A percentile compares a stretch with the other conserved stretches of the same genome.
Conservation (phyloP, 2,329 filamentous ascomycete species). For the Simplicillium sp. region DNA sequence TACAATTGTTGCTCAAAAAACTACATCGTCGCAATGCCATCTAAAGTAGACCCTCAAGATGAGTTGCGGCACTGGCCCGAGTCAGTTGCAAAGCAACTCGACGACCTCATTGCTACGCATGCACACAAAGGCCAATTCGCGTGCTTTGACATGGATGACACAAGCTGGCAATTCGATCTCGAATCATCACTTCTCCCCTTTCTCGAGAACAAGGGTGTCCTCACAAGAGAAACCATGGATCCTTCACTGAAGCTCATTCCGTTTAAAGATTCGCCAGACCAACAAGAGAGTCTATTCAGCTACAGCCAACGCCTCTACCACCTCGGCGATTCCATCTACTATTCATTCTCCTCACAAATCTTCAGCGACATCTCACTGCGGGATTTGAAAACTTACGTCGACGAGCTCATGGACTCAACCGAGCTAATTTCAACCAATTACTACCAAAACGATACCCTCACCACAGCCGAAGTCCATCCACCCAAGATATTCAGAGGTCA, state of each 20-base stretch:
- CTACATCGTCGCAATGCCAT: no score
- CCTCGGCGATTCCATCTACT: conserved; percentile 29
- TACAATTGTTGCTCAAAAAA: no score
- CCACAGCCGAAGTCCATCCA: conserved; percentile 17
- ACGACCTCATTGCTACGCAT: conserved; percentile 27
- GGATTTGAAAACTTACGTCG: conserved; percentile 34
- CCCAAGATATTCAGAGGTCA: conserved; percentile 29
- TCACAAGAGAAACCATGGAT: conserved; percentile 30
- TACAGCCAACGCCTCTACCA: conserved; percentile 34
- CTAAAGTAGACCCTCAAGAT: background rate
- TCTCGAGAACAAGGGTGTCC: conserved; percentile 29
- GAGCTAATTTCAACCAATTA: conserved; percentile 24
- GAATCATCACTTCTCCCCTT: conserved; percentile 33
- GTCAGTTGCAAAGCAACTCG: conserved; percentile 21
- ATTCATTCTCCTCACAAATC: conserved; percentile 31
- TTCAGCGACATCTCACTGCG: conserved; percentile 31
- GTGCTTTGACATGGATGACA: conserved; percentile 37
- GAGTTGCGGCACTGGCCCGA: conserved; percentile 23
- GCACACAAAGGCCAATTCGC: conserved; percentile 27
- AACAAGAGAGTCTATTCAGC: conserved; percentile 32
- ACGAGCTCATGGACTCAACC: conserved; percentile 35
- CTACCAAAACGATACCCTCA: conserved; percentile 21
- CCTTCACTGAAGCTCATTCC: conserved; percentile 28
- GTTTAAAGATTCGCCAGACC: conserved; percentile 27
- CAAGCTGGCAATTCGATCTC: conserved; percentile 29